Evolutionary conservation across 1,139 yeast genomes (phyloP), one percentile per base, ranked within the genome.

Genomic region (Candida sojae): DNA sequence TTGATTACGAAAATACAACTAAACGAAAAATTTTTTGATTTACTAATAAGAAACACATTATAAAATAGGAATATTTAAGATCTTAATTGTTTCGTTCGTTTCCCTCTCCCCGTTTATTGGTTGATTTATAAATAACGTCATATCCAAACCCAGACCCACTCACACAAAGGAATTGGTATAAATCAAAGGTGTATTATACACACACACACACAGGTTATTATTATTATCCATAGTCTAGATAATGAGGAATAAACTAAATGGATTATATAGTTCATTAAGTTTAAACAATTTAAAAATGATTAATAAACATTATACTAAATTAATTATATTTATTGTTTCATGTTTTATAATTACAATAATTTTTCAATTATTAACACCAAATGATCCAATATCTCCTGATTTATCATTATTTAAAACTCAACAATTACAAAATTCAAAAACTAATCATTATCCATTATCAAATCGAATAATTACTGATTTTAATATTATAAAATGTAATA

Each of bases 381-480:
- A 33, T 28, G 33, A 39, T n/a, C 25, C 44, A 35, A 34, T 33
- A 13, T 42, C 44, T 11, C 44, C 44, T 3, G 44, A 42, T 34
- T 42, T 34, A 34, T 42, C 44, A 33, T 34, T 42, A 42, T 42
- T 42, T 28, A 32, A 42, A 33, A 28, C 44, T 13, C 44, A 42
- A 42, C 44, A 42, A 33, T 34, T 42, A 13, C 31, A 33, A 34
- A 42, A 13, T 26, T 17, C 21, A 26, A n/a, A n/a, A n/a, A 26
- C 11, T 7, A 28, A 25, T 40, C 11, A 26, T 30, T 32, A 40
- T 40, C 12, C 26, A 4, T n/a, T 32, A 25, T 11, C 43, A 4
- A 31, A 32, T 29, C 48, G 43, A 10, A 38, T 52, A 1, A 44
- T 54, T 21, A 43, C 49, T 23, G 57, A 54, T 39, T 33, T 54